phyloP scores from a whole-genome alignment of 257 asterid genomes.

The Ehretia macrophylla region DNA sequence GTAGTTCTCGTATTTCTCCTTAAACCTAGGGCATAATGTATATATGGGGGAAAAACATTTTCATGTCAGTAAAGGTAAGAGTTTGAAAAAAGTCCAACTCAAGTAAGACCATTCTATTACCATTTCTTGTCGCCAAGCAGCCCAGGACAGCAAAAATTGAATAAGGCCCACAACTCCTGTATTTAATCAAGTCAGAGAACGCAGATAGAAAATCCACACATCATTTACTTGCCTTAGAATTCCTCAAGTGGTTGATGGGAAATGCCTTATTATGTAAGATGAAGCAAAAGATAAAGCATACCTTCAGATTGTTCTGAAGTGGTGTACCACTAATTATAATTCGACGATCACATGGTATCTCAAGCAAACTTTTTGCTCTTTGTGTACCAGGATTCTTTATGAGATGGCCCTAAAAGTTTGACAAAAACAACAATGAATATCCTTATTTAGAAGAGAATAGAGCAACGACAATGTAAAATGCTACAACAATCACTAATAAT shows the following conservation, averaged over 20 bases:
- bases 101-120: constrained; percentile 31
- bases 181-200: constrained; percentile 2
- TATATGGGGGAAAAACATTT: constrained; percentile 3
- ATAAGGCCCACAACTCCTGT: constrained; percentile 95
- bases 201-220: constrained; percentile 4
- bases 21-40: constrained; percentile 49
- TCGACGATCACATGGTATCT: constrained; percentile 79
- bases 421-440: constrained; percentile 1
- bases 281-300: constrained; percentile 18
- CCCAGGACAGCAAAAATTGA: constrained; percentile 85
- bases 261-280: not conserved
- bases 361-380: constrained; percentile 96
- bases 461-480: not conserved
- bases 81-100: not conserved
- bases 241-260: constrained; percentile 2
- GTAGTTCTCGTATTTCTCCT: constrained; percentile 67
- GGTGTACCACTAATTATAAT: constrained; percentile 97
- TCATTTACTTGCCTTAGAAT: constrained; percentile 3
- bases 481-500: not conserved
- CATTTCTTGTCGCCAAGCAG: constrained; percentile 84
- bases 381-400: constrained; percentile 96
- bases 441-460: not conserved
- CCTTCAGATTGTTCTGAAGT: constrained; percentile 95
- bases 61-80: not conserved
- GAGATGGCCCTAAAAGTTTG: constrained; percentile 72